phyloP scores from a whole-genome alignment of 2,329 filamentous ascomycete species.

The Beauveria scarabaeidicola region DNA sequence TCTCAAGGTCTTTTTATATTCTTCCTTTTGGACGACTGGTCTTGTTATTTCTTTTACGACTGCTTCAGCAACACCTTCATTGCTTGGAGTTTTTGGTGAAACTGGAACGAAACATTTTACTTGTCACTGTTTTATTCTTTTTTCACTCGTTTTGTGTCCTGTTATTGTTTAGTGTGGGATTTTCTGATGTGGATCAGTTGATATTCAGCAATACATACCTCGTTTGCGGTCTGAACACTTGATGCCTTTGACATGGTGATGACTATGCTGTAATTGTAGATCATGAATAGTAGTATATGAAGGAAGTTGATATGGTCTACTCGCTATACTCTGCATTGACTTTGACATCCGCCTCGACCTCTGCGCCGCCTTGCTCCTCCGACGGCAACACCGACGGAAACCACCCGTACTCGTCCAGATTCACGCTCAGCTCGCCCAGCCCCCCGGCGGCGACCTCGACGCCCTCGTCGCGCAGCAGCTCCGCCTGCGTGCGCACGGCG shows the following conservation, averaged over 20 bases:
- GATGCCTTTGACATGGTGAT: neutral
- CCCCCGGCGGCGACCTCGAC: conserved; percentile 40
- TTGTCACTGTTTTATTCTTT: conserved; percentile 6
- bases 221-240: neutral
- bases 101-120: conserved; percentile 7
- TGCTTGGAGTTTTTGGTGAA: conserved; percentile 12
- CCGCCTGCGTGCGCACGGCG: conserved; percentile 41
- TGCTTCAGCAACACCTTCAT: conserved; percentile 11
- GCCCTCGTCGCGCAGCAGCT: conserved; percentile 41
- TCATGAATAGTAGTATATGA: no score
- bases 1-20: neutral
- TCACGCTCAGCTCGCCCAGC: conserved; percentile 43
- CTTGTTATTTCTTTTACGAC: conserved; percentile 12
- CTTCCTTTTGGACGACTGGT: conserved; percentile 1
- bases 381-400: conserved; percentile 45
- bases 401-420: conserved; percentile 46
- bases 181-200: conserved; percentile 6
- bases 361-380: conserved; percentile 17
- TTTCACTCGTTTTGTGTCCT: conserved; percentile 17
- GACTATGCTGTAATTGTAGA: neutral
- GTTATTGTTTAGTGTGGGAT: conserved; percentile 14
- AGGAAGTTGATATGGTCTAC: neutral
- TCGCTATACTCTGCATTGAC: neutral
- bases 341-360: neutral
- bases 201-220: conserved; percentile 2